Evolutionary conservation across 768 basidiomycete genomes (phyloP).

Genomic region (Tulasnella sp.): DNA sequence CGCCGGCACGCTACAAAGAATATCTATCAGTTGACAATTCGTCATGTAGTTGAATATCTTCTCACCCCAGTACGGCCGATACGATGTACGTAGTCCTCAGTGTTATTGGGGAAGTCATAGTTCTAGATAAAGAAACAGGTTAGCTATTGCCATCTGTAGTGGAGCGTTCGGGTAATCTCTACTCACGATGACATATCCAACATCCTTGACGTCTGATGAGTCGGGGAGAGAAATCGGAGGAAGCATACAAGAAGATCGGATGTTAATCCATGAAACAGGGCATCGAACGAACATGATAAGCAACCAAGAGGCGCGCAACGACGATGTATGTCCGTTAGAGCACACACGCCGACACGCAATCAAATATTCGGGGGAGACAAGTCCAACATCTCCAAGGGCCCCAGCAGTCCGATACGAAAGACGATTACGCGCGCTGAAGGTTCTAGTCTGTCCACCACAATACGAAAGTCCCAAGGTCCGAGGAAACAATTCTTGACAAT

Average conservation of each 20-base stretch:
- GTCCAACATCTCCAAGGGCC: no score
- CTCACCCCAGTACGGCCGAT: slow-evolving; percentile 93
- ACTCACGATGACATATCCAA: slow-evolving; percentile 90
- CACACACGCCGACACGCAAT: background rate
- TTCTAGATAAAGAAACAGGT: slow-evolving; percentile 42
- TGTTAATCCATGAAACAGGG: background rate
- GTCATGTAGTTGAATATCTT: background rate
- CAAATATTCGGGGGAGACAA: background rate
- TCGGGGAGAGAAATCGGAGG: slow-evolving; percentile 22
- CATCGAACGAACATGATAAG: background rate
- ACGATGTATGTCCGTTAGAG: slow-evolving; percentile 7
- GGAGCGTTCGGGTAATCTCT: slow-evolving; percentile 16
- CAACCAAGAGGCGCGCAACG: background rate
- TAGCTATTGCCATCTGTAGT: slow-evolving; percentile 11
- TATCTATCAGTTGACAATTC: slow-evolving; percentile 20
- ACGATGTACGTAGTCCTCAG: slow-evolving; percentile 97
- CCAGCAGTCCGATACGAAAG: no score
- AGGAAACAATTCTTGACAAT: no score
- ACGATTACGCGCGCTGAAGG: no score
- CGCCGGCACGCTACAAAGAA: slow-evolving; percentile 62
- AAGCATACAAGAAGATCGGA: background rate
- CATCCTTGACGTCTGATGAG: slow-evolving; percentile 91
- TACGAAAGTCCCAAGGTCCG: no score
- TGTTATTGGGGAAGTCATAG: slow-evolving; percentile 96
- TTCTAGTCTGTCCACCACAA: no score